Percentiles rank a stretch among this genome's conserved stretches.
Evolutionary conservation across 1,284 basidiomycete species (phyloP).

Genomic region (Leccinum subfulvum): DNA sequence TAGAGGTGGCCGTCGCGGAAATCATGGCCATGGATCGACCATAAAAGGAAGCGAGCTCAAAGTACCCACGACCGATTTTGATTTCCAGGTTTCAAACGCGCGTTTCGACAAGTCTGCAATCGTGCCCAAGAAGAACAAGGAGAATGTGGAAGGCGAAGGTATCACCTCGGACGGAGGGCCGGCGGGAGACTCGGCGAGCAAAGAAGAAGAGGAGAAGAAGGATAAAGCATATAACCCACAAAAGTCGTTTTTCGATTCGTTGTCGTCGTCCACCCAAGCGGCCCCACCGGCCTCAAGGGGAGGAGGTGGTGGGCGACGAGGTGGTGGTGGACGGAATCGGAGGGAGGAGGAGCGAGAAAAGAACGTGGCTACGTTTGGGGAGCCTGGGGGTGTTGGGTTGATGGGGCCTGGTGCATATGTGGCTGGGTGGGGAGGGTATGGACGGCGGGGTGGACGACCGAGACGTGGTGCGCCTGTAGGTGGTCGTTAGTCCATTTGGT

Average conservation of each 20-base stretch:
- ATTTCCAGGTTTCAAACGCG: conserved; percentile 71
- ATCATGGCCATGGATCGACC: conserved; percentile 24
- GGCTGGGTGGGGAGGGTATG: conserved; percentile 52
- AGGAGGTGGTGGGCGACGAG: conserved; percentile 43
- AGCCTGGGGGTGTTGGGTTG: conserved; percentile 71
- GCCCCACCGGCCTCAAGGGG: conserved; percentile 38
- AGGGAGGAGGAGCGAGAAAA: conserved; percentile 76
- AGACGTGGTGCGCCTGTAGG: conserved; percentile 36
- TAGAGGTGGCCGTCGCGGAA: conserved; percentile 38
- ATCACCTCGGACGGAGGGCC: conserved; percentile 17
- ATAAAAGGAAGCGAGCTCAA: conserved; percentile 39
- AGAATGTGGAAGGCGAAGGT: conserved; percentile 27
- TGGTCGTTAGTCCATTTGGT: conserved; percentile 21
- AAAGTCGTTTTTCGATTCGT: conserved; percentile 75
- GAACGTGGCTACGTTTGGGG: conserved; percentile 81
- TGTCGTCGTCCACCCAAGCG: conserved; percentile 56
- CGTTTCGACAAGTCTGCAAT: conserved; percentile 72
- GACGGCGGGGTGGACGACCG: conserved; percentile 44
- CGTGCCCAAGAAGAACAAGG: conserved; percentile 35
- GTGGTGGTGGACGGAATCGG: conserved; percentile 58
- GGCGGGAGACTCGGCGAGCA: conserved; percentile 8
- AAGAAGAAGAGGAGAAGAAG: conserved; percentile 30
- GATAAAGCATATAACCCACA: conserved; percentile 65
- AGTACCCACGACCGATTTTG: conserved; percentile 73
- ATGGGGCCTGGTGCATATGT: conserved; percentile 65